These are phyloP conservation scores for Leersia perrieri DNA, from an alignment of 176 grass and related monocot species.

Conservation along the genomic window DNA sequence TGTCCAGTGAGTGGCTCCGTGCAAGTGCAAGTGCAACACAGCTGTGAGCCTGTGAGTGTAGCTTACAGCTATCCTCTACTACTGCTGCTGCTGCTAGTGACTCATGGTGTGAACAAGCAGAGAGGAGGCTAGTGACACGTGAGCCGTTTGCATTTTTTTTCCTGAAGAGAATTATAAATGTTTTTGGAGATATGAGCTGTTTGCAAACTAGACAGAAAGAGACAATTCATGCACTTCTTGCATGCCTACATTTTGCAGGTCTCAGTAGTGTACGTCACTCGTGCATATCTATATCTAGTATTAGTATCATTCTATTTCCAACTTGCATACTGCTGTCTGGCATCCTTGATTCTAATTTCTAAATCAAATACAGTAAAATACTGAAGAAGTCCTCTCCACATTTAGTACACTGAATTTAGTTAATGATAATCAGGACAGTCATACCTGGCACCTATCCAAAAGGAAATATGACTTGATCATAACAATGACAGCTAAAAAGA, in stretches of 20 bases:
- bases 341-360: background rate
- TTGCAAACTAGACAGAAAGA: background rate
- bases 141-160: background rate
- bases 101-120: background rate
- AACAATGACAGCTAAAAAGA: slow-evolving; percentile 21
- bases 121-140: background rate
- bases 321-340: background rate
- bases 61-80: background rate
- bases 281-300: background rate
- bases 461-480: background rate
- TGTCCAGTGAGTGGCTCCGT: no score
- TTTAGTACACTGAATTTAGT: background rate
- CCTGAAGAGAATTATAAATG: background rate
- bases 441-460: slow-evolving; percentile 2
- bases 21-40: slow-evolving; percentile 31
- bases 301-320: background rate
- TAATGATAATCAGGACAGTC: background rate
- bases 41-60: slow-evolving; percentile 1
- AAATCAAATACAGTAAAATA: no score
- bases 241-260: background rate
- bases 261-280: background rate
- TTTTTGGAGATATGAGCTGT: background rate
- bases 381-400: background rate
- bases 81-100: background rate
- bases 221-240: background rate